Evolutionary conservation across 768 basidiomycete species (phyloP).

Genomic region (Leccinum ochraceum): DNA sequence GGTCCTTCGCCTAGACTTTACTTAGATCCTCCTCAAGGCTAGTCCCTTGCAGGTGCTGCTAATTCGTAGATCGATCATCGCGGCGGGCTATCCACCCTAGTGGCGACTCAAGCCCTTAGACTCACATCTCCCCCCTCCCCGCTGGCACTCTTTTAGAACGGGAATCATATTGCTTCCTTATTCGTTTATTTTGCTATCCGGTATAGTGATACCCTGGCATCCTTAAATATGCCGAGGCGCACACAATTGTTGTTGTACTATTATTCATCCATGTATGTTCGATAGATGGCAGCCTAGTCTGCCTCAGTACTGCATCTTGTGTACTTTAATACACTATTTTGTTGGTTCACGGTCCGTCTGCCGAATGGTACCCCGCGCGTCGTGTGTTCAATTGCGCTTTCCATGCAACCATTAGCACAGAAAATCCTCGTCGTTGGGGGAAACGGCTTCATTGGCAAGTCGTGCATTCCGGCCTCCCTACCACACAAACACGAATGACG

Average conservation of each 20-base stretch:
- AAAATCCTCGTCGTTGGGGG: conserved; percentile 96
- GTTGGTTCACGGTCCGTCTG: background rate
- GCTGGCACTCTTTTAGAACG: conserved; percentile 2
- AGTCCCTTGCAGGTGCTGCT: conserved; percentile 30
- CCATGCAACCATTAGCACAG: conserved; percentile 37
- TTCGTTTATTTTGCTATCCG: conserved; percentile 18
- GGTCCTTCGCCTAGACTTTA: conserved; percentile 25
- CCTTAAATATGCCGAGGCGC: conserved; percentile 8
- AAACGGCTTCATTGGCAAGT: conserved; percentile 91
- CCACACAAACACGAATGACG: conserved; percentile 1
- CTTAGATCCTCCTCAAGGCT: conserved; percentile 14
- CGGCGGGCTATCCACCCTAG: conserved; percentile 41
- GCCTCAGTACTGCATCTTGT: conserved; percentile 4
- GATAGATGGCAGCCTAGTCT: conserved; percentile 1
- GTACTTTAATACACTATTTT: background rate
- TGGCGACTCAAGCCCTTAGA: conserved; percentile 34
- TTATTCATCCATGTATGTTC: background rate
- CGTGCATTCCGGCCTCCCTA: background rate
- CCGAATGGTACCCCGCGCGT: background rate
- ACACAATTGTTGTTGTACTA: conserved; percentile 3
- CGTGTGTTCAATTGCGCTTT: background rate
- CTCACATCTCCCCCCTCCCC: background rate
- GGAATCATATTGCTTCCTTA: background rate
- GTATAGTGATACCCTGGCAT: conserved; percentile 14
- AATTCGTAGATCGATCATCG: background rate